Base-by-base conservation (phyloP, 306 rosid species). In the Trifolium pratense region DNA sequence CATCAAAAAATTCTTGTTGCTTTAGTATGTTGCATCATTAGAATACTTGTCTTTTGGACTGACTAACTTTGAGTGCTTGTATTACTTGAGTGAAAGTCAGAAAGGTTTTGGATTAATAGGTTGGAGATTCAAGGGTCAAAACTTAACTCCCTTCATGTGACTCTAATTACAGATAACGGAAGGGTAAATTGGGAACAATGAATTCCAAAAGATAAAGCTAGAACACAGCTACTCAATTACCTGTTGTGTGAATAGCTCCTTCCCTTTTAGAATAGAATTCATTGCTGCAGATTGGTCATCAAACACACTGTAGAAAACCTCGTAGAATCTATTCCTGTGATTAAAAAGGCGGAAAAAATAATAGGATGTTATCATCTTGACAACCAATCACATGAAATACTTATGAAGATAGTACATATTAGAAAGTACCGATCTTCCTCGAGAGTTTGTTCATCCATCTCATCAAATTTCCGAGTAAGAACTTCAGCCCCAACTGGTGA, bases 401-500 rank as follows among this genome's bases (percentile, higher is more conserved):
- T 16, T 11, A 11, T 45, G 53, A 66, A 79, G 56, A 78, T 52
- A 75, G 43, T 68, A 17, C 46, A 77, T 34, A 68, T n/a, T 8
- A 73, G 74, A 69, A 79, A 60, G 72, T 83, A 92, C 99, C 95
- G 81, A 43, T 92, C 99, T 76, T 85, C 86, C 79, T 77, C 87
- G 7, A 83, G 75, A 72, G 62, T 87, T 61, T 43, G 86, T 79
- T 75, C 85, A 82, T 95, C 97, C 85, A 92, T 90, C 86, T 87
- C 91, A 45, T 95, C 99, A 82, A 95, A 95, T 86, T 92, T 90
- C 43, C 84, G 76, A 34, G 96, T 90, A 78, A 92, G 97, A 64
- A 92, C 92, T 84, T 95, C 99, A 17, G 92, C 88, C 65, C 93
- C 97, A 67, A 90, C 80, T 0, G 97, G 99, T 65, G 97, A 87